These are phyloP conservation scores for Fusarium torreyae DNA, from an alignment of 2,329 filamentous ascomycete species.

Conservation along the genomic window DNA sequence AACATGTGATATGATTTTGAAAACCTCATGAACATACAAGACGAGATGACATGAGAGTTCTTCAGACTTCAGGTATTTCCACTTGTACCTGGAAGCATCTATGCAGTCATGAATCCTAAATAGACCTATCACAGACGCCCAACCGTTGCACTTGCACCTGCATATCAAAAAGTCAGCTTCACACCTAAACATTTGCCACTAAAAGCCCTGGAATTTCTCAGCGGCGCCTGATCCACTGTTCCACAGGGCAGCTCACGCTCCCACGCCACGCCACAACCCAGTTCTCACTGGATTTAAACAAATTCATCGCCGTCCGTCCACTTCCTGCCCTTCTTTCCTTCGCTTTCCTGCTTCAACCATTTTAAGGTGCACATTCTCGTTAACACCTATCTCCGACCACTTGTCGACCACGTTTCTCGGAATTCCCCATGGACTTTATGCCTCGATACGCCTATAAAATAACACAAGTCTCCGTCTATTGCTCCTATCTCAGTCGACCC, in stretches of 20 bases:
- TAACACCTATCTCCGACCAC: slow-evolving; percentile 36
- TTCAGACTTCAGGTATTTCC: background rate
- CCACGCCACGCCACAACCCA: slow-evolving; percentile 44
- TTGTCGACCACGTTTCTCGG: slow-evolving; percentile 12
- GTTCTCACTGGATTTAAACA: slow-evolving; percentile 40
- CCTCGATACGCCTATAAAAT: slow-evolving; percentile 43
- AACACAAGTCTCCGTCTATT: slow-evolving; percentile 37
- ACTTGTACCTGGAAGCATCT: slow-evolving; percentile 1
- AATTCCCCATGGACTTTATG: slow-evolving; percentile 50
- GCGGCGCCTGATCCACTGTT: slow-evolving; percentile 41
- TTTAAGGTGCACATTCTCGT: slow-evolving; percentile 30
- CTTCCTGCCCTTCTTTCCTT: slow-evolving; percentile 12
- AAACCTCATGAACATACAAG: slow-evolving; percentile 17
- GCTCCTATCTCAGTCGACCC: slow-evolving; percentile 40
- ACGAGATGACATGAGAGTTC: slow-evolving; percentile 5
- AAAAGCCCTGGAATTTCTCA: slow-evolving; percentile 42
- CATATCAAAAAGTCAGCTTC: slow-evolving; percentile 27
- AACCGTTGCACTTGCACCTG: slow-evolving; percentile 19
- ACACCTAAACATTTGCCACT: slow-evolving; percentile 35
- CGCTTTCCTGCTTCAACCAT: slow-evolving; percentile 20
- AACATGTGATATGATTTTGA: slow-evolving; percentile 27
- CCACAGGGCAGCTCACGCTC: slow-evolving; percentile 36
- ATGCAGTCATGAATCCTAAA: background rate
- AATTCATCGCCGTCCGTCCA: slow-evolving; percentile 40
- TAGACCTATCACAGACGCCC: slow-evolving; percentile 19